These are phyloP conservation scores for Clathrospora elynae DNA, from an alignment of 2,329 filamentous ascomycete genomes.

Conservation along the genomic window DNA sequence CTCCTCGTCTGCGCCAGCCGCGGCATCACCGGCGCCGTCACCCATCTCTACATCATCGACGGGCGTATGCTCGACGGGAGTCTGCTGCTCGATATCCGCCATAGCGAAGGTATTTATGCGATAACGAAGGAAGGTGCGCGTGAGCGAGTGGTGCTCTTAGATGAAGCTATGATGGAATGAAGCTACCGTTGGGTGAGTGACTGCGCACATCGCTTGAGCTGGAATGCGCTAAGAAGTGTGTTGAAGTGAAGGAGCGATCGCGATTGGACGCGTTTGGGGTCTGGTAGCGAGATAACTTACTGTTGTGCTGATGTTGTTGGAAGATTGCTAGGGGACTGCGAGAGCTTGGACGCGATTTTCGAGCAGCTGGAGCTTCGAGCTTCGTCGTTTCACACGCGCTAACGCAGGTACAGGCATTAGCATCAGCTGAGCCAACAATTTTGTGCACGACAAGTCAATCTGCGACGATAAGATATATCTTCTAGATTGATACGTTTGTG, in stretches of 20 bases:
- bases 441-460: too few species aligned
- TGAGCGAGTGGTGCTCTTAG: slow-evolving; percentile 1
- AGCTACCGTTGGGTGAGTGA: not conserved
- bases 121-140: slow-evolving; percentile 3
- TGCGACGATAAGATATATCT: too few species aligned
- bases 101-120: slow-evolving; percentile 18
- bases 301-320: not conserved
- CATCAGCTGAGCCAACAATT: not conserved
- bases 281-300: not conserved
- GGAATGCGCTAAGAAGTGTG: not conserved
- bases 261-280: not conserved
- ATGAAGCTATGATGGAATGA: not conserved
- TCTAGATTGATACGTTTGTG: slow-evolving; percentile 2
- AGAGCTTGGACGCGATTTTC: slow-evolving; percentile 8
- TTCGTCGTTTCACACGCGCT: slow-evolving; percentile 8
- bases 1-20: slow-evolving; percentile 33
- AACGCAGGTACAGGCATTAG: slow-evolving; percentile 17
- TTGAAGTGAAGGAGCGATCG: not conserved
- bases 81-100: slow-evolving; percentile 40
- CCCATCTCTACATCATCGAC: slow-evolving; percentile 58
- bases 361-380: too few species aligned
- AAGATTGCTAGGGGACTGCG: not conserved
- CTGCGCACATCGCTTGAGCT: not conserved
- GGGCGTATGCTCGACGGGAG: slow-evolving; percentile 36
- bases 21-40: slow-evolving; percentile 33